Evolutionary conservation across 306 rosid genomes (phyloP).

Genomic region (Rosa persica): DNA sequence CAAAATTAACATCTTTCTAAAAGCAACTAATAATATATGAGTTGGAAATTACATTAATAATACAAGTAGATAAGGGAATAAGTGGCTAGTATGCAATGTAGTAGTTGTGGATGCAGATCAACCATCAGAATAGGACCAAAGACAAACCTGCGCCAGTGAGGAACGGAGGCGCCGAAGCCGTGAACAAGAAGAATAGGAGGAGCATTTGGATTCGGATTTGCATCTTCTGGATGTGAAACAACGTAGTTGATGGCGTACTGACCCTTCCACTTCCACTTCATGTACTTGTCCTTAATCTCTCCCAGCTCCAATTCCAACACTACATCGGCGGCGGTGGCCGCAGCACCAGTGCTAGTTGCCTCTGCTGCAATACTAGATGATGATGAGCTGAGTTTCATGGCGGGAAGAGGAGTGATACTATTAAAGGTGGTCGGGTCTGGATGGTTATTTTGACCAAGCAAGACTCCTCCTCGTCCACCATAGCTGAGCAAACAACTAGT

Average conservation of each 20-base stretch:
- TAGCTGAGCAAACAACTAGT: neutral
- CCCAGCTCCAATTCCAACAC: slow-evolving; percentile 37
- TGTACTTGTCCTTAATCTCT: slow-evolving; percentile 52
- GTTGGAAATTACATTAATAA: neutral
- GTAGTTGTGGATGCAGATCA: neutral
- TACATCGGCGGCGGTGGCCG: slow-evolving; percentile 20
- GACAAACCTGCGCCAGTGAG: slow-evolving; percentile 87
- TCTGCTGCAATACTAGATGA: slow-evolving; percentile 5
- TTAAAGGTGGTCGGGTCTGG: neutral
- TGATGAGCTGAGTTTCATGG: slow-evolving; percentile 18
- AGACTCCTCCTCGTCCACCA: neutral
- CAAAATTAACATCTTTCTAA: neutral
- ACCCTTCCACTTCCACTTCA: slow-evolving; percentile 79
- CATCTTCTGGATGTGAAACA: slow-evolving; percentile 36
- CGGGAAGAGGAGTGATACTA: neutral
- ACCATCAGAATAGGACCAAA: neutral
- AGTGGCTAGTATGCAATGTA: neutral
- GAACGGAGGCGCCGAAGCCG: slow-evolving; percentile 95
- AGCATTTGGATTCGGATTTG: slow-evolving; percentile 30
- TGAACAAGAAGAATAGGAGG: slow-evolving; percentile 82
- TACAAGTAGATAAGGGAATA: slow-evolving; percentile 19
- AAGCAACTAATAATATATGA: neutral
- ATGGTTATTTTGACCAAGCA: neutral
- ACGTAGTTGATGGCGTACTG: slow-evolving; percentile 63
- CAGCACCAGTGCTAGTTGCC: slow-evolving; percentile 23